phyloP scores from a whole-genome alignment of 495 filamentous ascomycete species.

The Penicillium silybi region DNA sequence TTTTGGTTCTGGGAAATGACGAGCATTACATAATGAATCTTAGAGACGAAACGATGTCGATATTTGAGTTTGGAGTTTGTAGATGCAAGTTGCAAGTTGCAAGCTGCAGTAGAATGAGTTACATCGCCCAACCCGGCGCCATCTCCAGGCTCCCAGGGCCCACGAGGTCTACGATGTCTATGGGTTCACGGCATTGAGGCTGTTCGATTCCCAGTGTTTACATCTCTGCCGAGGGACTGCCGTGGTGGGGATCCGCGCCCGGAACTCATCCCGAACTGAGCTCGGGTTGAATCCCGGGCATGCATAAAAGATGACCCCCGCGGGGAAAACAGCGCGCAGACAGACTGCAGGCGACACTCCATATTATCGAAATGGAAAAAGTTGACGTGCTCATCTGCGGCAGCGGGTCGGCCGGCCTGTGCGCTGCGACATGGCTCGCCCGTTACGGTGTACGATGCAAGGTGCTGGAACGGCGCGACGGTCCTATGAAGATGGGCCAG shows the following conservation, averaged over 20 bases:
- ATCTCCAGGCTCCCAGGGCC: not conserved
- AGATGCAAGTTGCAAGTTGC: not conserved
- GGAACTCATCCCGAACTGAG: constrained; percentile 19
- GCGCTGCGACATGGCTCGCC: constrained; percentile 64
- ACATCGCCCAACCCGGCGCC: not conserved
- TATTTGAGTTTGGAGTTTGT: not conserved
- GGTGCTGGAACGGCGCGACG: constrained; percentile 59
- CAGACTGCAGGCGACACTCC: not conserved
- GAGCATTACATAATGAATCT: constrained; percentile 39
- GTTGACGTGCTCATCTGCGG: constrained; percentile 60
- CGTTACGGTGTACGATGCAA: constrained; percentile 56
- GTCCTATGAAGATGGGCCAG: constrained; percentile 64
- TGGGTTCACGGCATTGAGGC: not conserved
- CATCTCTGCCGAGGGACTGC: not conserved
- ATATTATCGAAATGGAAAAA: constrained; percentile 22
- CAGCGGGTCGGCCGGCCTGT: constrained; percentile 65
- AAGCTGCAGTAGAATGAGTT: not conserved
- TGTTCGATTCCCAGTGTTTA: not conserved
- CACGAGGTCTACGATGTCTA: not conserved
- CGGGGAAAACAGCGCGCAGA: constrained; percentile 7
- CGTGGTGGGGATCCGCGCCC: not conserved
- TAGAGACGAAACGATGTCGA: constrained; percentile 24
- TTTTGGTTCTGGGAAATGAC: constrained; percentile 23
- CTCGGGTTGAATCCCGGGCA: constrained; percentile 19
- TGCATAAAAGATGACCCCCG: constrained; percentile 11